These are phyloP conservation scores for Aspergillus haitiensis DNA, from an alignment of 495 filamentous ascomycete genomes.

Conservation along the genomic window DNA sequence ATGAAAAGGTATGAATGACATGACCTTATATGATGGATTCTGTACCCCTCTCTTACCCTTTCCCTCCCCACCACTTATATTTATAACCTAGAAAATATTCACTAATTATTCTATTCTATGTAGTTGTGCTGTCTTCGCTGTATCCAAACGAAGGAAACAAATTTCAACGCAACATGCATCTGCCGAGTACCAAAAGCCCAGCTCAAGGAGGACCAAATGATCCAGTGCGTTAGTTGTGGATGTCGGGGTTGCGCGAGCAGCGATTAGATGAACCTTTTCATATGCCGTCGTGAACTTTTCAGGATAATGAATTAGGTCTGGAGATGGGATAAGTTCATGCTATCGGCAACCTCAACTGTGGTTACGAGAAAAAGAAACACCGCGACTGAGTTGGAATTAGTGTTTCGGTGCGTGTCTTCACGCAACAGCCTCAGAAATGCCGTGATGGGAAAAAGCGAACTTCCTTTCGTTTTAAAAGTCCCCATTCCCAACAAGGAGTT, in stretches of 20 bases:
- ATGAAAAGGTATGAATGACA: conserved; percentile 74
- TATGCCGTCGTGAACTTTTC: neutral
- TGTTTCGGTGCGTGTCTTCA: no score
- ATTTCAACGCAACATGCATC: conserved; percentile 96
- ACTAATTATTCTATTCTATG: conserved; percentile 1
- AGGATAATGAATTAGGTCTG: no score
- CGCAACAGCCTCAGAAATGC: no score
- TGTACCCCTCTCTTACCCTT: conserved; percentile 9
- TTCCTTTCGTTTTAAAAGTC: no score
- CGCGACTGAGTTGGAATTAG: no score
- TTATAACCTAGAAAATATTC: neutral
- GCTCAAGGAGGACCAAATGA: conserved; percentile 83
- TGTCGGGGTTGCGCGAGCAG: conserved; percentile 88
- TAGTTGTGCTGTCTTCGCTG: conserved; percentile 92
- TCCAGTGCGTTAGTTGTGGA: conserved; percentile 96
- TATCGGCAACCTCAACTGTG: no score
- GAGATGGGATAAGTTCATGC: no score
- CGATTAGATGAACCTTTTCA: conserved; percentile 53
- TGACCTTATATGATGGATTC: neutral
- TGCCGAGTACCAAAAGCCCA: conserved; percentile 93
- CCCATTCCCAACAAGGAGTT: no score
- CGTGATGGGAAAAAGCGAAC: no score
- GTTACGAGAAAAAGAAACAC: no score
- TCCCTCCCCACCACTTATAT: conserved; percentile 1
- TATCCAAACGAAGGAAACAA: conserved; percentile 98